phyloP scores from a whole-genome alignment of 2,329 filamentous ascomycete genomes.

The Epichloe gansuensis region DNA sequence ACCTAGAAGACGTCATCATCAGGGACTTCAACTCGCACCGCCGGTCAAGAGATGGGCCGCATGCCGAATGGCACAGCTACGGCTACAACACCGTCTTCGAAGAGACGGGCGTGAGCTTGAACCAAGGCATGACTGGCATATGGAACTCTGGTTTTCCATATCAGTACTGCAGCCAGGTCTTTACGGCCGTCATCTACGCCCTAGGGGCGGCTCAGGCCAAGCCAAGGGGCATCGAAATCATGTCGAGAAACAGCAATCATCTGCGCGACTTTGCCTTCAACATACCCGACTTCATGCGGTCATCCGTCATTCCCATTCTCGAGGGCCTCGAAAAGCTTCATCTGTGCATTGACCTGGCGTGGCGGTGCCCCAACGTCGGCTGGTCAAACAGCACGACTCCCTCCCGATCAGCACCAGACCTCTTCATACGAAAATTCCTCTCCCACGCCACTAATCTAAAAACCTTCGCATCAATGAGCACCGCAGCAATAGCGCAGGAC shows the following conservation, averaged over 20 bases:
- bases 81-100: conserved; percentile 28
- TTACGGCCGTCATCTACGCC: conserved; percentile 29
- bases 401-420: conserved; percentile 4
- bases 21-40: conserved; percentile 43
- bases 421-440: conserved; percentile 15
- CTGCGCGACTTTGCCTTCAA: conserved; percentile 33
- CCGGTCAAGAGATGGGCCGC: conserved; percentile 35
- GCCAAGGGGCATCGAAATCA: conserved; percentile 34
- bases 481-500: neutral
- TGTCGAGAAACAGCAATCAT: conserved; percentile 22
- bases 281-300: conserved; percentile 27
- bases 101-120: conserved; percentile 20
- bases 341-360: conserved; percentile 14
- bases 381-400: neutral
- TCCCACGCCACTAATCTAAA: conserved; percentile 25
- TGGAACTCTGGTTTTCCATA: conserved; percentile 3
- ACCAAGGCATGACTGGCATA: conserved; percentile 4
- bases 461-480: conserved; percentile 26
- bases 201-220: conserved; percentile 26
- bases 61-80: conserved; percentile 41
- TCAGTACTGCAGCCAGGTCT: conserved; percentile 22
- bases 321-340: conserved; percentile 32
- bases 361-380: conserved; percentile 1
- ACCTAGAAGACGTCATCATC: conserved; percentile 44
- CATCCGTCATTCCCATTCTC: conserved; percentile 29